Evolutionary conservation across 768 basidiomycete genomes (phyloP).

Genomic region (Lactarius tabidus): DNA sequence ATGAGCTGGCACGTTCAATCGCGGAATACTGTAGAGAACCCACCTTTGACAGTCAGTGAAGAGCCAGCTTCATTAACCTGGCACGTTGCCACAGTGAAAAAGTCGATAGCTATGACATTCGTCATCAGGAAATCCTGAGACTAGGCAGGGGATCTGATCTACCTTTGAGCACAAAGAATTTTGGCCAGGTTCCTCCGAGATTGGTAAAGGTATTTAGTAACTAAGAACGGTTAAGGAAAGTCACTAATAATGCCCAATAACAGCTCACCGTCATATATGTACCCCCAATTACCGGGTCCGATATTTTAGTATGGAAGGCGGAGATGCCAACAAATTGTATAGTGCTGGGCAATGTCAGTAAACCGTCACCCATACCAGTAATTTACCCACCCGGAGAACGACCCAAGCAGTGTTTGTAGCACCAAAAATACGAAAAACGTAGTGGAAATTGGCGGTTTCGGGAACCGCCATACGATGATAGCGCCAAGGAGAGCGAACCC

Average conservation of each 20-base stretch:
- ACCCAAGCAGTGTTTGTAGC: slow-evolving; percentile 73
- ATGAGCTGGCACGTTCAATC: neutral
- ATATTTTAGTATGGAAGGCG: slow-evolving; percentile 96
- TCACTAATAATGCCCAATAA: neutral
- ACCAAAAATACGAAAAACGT: slow-evolving; percentile 81
- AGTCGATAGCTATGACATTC: slow-evolving; percentile 64
- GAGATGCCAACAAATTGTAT: slow-evolving; percentile 99
- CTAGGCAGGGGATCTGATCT: neutral
- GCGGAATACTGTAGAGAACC: slow-evolving; percentile 3
- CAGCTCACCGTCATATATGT: slow-evolving; percentile 95
- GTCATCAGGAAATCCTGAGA: slow-evolving; percentile 21
- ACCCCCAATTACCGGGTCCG: slow-evolving; percentile 95
- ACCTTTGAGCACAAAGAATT: slow-evolving; percentile 94
- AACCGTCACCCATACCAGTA: neutral
- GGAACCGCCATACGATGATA: slow-evolving; percentile 81
- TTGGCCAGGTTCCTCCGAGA: slow-evolving; percentile 97
- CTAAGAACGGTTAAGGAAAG: slow-evolving; percentile 37
- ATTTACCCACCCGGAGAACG: slow-evolving; percentile 72
- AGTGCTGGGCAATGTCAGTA: slow-evolving; percentile 50
- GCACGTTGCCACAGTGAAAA: slow-evolving; percentile 83
- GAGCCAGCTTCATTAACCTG: slow-evolving; percentile 56
- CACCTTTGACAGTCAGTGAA: slow-evolving; percentile 55
- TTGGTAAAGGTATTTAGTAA: slow-evolving; percentile 94
- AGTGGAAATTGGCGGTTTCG: slow-evolving; percentile 63
- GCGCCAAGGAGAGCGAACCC: slow-evolving; percentile 68